Evolutionary conservation across 192 early-diverging fungal species (phyloP), one percentile per base, ranked within the genome.

Genomic region (Backusella tuberculispora): DNA sequence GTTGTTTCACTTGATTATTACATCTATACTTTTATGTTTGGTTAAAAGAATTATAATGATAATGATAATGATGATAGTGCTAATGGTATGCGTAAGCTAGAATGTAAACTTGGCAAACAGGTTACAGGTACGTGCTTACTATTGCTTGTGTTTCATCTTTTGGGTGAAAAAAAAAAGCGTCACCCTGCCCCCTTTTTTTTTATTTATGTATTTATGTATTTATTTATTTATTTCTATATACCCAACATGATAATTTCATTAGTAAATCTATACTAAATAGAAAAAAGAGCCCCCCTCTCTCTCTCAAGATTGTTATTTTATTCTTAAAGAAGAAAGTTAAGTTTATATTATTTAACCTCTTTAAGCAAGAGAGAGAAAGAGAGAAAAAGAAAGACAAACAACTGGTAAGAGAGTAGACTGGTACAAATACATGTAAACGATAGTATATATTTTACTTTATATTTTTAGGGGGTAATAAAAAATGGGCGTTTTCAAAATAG

Each of bases 401-500:
- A 8, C 21, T 24, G 24, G 53, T 60, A 60, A 60, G 26, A 60
- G 53, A 60, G 53, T 60, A 26, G 24, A 26, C 10, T 60, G 7
- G 12, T 19, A 60, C 26, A 10, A n/a, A n/a, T n/a, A n/a, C 10
- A 8, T 9, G 12, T 60, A 24, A 13, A 26, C 26, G 7, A 9
- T 24, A 26, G 21, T 26, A 21, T 56, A 14, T 48, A 7, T 50
- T 15, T 60, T 9, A 6, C 29, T 34, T 34, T 34, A 34, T 34
- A 48, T 53, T 50, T 50, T 50, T 19, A 60, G 53, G 24, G 53
- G 53, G 53, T 26, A 60, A 34, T 34, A 34, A 34, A 34, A 26
- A 60, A 60, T 60, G 53, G 53, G 21, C 53, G 53, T 60, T 60
- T 60, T 60, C 53, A 60, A 60, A 60, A 60, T 60, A 10, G 53